phyloP scores from a whole-genome alignment of 2,329 filamentous ascomycete species.

The Neonectria sp. region DNA sequence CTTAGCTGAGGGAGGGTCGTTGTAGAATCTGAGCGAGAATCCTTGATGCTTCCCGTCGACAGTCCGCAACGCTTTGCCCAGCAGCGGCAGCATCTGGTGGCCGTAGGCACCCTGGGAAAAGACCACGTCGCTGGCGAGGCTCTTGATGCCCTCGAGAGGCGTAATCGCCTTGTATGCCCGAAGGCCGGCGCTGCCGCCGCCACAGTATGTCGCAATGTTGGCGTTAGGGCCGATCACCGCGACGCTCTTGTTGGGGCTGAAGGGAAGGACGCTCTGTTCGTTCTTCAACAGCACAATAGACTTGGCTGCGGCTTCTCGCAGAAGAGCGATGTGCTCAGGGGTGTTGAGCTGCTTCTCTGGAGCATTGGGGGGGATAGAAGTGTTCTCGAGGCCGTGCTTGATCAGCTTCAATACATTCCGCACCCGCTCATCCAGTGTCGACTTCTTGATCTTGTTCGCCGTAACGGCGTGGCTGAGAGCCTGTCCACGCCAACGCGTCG shows the following conservation, averaged over 20 bases:
- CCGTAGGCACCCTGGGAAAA: constrained; percentile 49
- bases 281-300: constrained; percentile 68
- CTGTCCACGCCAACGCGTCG: constrained; percentile 47
- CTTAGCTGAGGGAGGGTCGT: constrained; percentile 30
- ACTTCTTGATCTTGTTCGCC: constrained; percentile 47
- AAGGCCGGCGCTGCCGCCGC: constrained; percentile 52
- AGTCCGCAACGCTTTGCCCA: constrained; percentile 44
- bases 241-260: constrained; percentile 43
- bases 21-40: constrained; percentile 47
- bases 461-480: constrained; percentile 45
- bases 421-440: constrained; percentile 48
- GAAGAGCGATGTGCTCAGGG: constrained; percentile 45
- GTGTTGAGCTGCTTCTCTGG: constrained; percentile 35
- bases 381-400: constrained; percentile 39
- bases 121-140: constrained; percentile 36
- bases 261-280: constrained; percentile 22
- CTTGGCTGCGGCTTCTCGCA: constrained; percentile 64
- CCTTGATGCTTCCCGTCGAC: constrained; percentile 39
- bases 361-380: constrained; percentile 29
- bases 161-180: constrained; percentile 51
- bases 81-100: constrained; percentile 52
- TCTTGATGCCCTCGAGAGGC: constrained; percentile 49
- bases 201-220: constrained; percentile 53
- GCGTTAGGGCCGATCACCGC: constrained; percentile 70
- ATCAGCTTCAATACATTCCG: constrained; percentile 52